A percentile compares a stretch with the other conserved stretches of the same genome.
Evolutionary conservation across 2,329 filamentous ascomycete species (phyloP).

Genomic region (Orbilia blumenaviensis): DNA sequence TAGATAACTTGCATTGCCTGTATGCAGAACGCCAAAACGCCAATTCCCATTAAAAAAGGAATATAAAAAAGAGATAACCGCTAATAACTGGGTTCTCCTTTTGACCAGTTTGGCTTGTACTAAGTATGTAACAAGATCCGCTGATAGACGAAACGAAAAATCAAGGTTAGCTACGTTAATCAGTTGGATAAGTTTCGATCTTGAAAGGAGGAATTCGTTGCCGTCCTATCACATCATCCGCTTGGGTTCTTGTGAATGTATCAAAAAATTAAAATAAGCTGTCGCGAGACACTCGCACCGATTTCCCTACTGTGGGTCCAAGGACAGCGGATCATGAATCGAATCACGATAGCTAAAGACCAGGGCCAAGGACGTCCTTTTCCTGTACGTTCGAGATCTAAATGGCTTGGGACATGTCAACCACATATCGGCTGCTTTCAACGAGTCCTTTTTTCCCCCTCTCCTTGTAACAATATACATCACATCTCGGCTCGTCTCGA

Average conservation of each 20-base stretch:
- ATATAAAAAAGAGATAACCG: not conserved
- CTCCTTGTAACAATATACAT: not conserved
- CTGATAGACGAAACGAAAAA: too few relatives aligned
- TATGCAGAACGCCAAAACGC: constrained; percentile 16
- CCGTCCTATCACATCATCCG: constrained; percentile 38
- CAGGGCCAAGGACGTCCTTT: too few relatives aligned
- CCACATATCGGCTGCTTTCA: constrained; percentile 14
- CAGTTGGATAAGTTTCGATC: constrained; percentile 6
- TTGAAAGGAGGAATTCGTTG: constrained; percentile 11
- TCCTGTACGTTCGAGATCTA: not conserved
- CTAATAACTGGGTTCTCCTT: constrained; percentile 26
- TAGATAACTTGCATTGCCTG: constrained; percentile 21
- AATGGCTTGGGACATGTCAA: not conserved
- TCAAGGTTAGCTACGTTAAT: not conserved
- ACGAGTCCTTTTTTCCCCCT: not conserved
- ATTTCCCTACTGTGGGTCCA: constrained; percentile 17
- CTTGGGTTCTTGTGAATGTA: constrained; percentile 14
- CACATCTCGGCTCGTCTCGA: constrained; percentile 17
- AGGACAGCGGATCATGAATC: constrained; percentile 31
- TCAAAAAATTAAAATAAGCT: too few relatives aligned
- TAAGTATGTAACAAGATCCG: not conserved
- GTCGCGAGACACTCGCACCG: constrained; percentile 33
- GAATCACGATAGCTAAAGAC: constrained; percentile 7
- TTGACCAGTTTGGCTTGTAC: not conserved
- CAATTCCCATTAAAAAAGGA: too few relatives aligned